These are phyloP conservation scores for Hypoxylon intermedium DNA, from an alignment of 495 filamentous ascomycete genomes.

Conservation along the genomic window DNA sequence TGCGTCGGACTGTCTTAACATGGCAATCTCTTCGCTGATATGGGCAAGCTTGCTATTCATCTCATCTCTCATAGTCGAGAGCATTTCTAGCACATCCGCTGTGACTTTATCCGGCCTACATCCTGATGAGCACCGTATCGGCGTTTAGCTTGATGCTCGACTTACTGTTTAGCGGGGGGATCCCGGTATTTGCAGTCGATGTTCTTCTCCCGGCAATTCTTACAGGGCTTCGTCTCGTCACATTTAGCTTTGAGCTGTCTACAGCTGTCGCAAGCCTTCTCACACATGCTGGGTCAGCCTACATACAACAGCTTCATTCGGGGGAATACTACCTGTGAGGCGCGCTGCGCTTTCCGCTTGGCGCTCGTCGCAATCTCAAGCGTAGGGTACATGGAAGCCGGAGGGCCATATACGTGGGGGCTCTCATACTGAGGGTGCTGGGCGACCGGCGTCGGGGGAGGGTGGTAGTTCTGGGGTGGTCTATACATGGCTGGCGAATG, in stretches of 20 bases:
- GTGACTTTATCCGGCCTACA: constrained; percentile 61
- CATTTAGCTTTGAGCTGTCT: constrained; percentile 74
- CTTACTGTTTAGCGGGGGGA: constrained; percentile 71
- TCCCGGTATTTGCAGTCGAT: constrained; percentile 70
- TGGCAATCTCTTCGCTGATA: constrained; percentile 22
- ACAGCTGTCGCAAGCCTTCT: constrained; percentile 73
- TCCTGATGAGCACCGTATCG: constrained; percentile 25
- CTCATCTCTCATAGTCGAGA: constrained; percentile 44
- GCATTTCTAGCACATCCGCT: constrained; percentile 56
- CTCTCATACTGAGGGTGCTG: constrained; percentile 55
- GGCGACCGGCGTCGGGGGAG: constrained; percentile 49
- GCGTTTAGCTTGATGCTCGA: constrained; percentile 6
- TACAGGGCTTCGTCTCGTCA: constrained; percentile 69
- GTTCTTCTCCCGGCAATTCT: constrained; percentile 63
- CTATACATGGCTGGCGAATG: constrained; percentile 51
- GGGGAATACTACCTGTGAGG: constrained; percentile 54
- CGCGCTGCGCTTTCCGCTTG: constrained; percentile 59
- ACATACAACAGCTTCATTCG: not conserved
- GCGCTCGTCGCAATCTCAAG: constrained; percentile 55
- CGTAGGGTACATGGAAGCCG: constrained; percentile 46
- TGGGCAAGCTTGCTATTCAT: constrained; percentile 36
- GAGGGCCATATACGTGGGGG: constrained; percentile 42
- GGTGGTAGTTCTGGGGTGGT: constrained; percentile 52
- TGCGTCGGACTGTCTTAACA: constrained; percentile 19
- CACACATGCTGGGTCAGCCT: constrained; percentile 36